phyloP scores from a whole-genome alignment of 768 basidiomycete genomes.

The Suillus ampliporus region DNA sequence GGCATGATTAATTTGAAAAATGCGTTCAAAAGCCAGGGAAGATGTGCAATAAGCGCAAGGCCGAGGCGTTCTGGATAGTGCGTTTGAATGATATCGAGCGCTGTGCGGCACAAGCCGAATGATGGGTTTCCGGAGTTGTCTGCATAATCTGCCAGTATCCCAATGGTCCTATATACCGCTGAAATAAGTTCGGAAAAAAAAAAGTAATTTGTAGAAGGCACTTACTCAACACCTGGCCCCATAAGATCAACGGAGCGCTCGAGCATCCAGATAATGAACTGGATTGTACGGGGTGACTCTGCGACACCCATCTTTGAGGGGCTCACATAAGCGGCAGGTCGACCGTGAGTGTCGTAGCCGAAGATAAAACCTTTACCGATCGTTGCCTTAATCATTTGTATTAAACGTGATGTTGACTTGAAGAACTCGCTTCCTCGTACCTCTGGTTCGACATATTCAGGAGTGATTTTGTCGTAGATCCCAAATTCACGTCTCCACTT shows the following conservation, averaged over 20 bases:
- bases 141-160: constrained; percentile 78
- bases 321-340: constrained; percentile 73
- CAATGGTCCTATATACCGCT: constrained; percentile 55
- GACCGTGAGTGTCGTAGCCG: constrained; percentile 70
- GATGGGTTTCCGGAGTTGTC: constrained; percentile 68
- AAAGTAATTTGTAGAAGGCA: constrained; percentile 8
- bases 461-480: constrained; percentile 63
- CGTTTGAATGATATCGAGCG: constrained; percentile 71
- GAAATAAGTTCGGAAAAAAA: not conserved
- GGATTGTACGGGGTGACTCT: constrained; percentile 68
- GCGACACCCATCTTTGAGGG: constrained; percentile 79
- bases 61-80: constrained; percentile 92
- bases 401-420: not conserved
- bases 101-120: constrained; percentile 40
- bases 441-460: constrained; percentile 75
- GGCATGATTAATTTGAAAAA: constrained; percentile 83
- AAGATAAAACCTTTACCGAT: constrained; percentile 85
- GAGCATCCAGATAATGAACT: constrained; percentile 78
- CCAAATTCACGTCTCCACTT: constrained; percentile 85
- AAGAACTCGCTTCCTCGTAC: constrained; percentile 41
- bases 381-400: constrained; percentile 52
- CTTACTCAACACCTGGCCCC: constrained; percentile 82
- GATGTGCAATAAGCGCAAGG: constrained; percentile 70
- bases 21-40: constrained; percentile 77
- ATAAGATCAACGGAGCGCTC: constrained; percentile 82